phyloP scores from a whole-genome alignment of 305 asterid species.

The Solanum aculeatissimum region DNA sequence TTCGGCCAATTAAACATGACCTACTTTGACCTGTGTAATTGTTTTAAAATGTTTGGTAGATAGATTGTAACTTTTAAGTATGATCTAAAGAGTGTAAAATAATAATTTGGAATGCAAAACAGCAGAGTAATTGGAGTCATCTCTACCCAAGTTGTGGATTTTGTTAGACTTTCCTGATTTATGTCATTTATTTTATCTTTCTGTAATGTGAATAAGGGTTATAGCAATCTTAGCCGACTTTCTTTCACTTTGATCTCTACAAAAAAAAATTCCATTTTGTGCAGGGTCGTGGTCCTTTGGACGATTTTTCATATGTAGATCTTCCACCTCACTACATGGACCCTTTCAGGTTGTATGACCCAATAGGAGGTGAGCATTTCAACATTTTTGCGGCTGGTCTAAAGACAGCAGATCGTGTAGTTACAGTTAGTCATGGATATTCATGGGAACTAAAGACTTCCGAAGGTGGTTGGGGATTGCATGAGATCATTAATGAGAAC shows the following conservation, averaged over 20 bases:
- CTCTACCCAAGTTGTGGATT: background rate
- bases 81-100: background rate
- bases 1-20: background rate
- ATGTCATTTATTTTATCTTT: background rate
- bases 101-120: background rate
- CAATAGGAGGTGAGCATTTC: constrained; percentile 90
- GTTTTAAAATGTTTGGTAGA: background rate
- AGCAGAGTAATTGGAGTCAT: background rate
- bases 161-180: background rate
- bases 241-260: background rate
- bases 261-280: background rate
- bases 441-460: constrained; percentile 82
- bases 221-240: background rate
- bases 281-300: constrained; percentile 96
- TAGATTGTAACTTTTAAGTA: background rate
- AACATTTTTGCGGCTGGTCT: constrained; percentile 93
- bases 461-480: constrained; percentile 97
- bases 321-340: constrained; percentile 74
- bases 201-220: background rate
- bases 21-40: background rate
- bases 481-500: constrained; percentile 54
- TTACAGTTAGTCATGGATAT: constrained; percentile 86
- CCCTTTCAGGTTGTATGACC: constrained; percentile 65
- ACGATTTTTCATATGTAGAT: constrained; percentile 52
- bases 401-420: constrained; percentile 73